These are phyloP conservation scores for Suillus alpinus DNA, from an alignment of 768 basidiomycete genomes.

Conservation along the genomic window DNA sequence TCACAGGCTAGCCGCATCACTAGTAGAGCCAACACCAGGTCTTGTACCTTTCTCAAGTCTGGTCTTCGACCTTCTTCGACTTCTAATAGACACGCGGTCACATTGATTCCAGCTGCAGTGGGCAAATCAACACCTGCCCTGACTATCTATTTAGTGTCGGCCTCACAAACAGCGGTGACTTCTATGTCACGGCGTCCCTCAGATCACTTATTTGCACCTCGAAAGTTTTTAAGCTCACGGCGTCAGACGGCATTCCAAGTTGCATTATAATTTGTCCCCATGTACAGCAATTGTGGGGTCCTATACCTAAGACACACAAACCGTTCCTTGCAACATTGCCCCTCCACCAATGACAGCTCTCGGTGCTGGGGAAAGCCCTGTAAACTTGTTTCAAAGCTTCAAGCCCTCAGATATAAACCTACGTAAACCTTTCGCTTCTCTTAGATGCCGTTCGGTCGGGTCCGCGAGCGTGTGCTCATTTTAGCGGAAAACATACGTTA, in stretches of 20 bases:
- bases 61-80: neutral
- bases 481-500: conserved; percentile 2
- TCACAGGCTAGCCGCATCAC: too few species aligned
- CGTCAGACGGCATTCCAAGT: neutral
- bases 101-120: neutral
- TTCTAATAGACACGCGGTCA: neutral
- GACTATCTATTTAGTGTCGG: neutral
- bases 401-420: neutral
- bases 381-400: too few species aligned
- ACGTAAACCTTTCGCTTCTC: neutral
- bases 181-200: neutral
- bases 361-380: neutral
- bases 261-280: neutral
- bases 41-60: neutral
- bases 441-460: neutral
- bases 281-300: neutral
- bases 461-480: neutral
- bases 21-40: neutral
- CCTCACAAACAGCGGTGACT: conserved; percentile 5
- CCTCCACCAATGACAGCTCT: neutral
- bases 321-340: neutral
- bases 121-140: neutral
- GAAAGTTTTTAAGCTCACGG: conserved; percentile 1
- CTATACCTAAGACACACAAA: neutral
- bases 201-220: neutral